Evolutionary conservation across 2,329 filamentous ascomycete species (phyloP).

Genomic region (Aquanectria penicillioides): DNA sequence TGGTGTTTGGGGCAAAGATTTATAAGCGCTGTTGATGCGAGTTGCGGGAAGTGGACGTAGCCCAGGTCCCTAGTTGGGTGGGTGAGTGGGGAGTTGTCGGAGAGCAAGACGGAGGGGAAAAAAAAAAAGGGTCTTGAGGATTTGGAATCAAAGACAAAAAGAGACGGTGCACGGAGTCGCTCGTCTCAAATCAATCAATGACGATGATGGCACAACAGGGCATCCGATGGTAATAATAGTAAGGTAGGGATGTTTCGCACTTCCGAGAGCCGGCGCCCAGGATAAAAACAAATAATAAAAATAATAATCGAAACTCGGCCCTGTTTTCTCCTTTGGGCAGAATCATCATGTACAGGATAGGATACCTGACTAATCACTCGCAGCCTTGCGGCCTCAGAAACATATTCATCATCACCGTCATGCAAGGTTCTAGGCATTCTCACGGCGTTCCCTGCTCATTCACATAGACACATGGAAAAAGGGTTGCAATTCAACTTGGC

Average conservation of each 20-base stretch:
- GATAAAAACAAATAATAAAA: no score
- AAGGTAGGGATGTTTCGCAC: no score
- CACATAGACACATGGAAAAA: background rate
- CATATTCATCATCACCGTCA: background rate
- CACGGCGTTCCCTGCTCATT: no score
- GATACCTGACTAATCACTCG: constrained; percentile 16
- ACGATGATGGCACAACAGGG: constrained; percentile 11
- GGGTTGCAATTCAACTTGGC: background rate
- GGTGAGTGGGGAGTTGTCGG: constrained; percentile 1
- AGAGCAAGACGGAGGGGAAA: background rate
- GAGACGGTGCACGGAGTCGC: no score
- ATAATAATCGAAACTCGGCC: background rate
- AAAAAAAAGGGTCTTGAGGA: no score
- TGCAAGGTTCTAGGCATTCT: no score
- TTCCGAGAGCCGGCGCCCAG: no score
- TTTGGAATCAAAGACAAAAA: constrained; percentile 12
- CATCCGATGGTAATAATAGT: no score
- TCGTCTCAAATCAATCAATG: no score
- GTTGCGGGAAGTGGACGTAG: background rate
- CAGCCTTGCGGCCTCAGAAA: no score
- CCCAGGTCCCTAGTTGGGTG: background rate
- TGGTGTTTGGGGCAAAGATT: constrained; percentile 24
- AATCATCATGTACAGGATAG: no score
- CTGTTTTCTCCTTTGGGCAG: constrained; percentile 2
- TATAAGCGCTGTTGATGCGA: constrained; percentile 28